Conservation (phyloP, 768 basidiomycete species). For the Infundibulicybe gibba region DNA sequence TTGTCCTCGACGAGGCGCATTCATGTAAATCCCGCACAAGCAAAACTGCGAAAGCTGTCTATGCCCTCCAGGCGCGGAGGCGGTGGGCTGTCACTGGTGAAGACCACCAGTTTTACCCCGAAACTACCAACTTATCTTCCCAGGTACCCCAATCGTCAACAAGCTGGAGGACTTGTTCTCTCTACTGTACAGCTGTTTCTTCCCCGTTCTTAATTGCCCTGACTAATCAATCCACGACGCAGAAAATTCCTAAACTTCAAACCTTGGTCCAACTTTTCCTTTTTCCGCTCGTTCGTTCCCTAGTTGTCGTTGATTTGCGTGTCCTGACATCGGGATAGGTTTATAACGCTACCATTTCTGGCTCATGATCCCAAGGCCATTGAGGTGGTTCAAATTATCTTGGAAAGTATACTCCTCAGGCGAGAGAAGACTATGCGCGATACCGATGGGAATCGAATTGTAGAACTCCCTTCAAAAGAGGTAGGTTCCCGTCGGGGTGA, state of each 20-base stretch:
- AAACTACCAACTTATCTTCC: neutral
- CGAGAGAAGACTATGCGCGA: conserved; percentile 95
- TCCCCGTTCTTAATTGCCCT: neutral
- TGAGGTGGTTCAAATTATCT: conserved; percentile 91
- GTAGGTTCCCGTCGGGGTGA: conserved; percentile 32
- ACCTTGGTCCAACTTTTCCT: conserved; percentile 80
- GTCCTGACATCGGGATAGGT: conserved; percentile 37
- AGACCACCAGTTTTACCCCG: neutral
- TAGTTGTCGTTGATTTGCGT: neutral
- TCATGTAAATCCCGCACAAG: conserved; percentile 88
- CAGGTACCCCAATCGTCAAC: conserved; percentile 94
- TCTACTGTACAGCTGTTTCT: conserved; percentile 45
- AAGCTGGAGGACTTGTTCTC: conserved; percentile 90
- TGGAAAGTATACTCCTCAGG: conserved; percentile 82
- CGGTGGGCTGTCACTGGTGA: conserved; percentile 89
- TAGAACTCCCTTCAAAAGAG: conserved; percentile 85
- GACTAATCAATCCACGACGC: conserved; percentile 1
- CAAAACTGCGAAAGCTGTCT: conserved; percentile 86
- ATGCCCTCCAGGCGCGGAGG: conserved; percentile 72
- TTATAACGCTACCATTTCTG: conserved; percentile 90
- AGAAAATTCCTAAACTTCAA: conserved; percentile 77
- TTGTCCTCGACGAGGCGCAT: conserved; percentile 93
- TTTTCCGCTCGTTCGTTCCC: conserved; percentile 78
- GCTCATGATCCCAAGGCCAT: conserved; percentile 90
- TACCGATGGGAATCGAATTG: conserved; percentile 79